Base-by-base conservation (phyloP, 2,329 filamentous ascomycete species). In the Venturiaceae sp. region DNA sequence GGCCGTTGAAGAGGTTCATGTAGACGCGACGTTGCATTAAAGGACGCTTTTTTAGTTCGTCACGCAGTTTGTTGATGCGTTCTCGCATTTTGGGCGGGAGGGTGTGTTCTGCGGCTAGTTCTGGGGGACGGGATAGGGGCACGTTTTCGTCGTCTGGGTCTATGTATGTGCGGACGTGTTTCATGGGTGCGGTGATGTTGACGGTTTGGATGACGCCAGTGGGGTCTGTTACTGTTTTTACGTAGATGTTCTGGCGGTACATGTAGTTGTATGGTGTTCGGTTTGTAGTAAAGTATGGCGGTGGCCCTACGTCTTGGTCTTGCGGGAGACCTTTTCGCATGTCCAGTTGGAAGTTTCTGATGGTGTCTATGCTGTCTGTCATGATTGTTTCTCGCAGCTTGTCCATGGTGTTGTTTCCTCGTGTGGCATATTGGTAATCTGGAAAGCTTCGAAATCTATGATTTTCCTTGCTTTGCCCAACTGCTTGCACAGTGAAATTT, bases 11-110 rank as follows among this genome's bases (percentile, higher is more conserved):
- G 9, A 33, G 72, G 32, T 96, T 77, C 56, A 82, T 80, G 71
- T 96, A 96, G 2, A 87, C 87, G 21, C 92, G 84, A 0, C 92
- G 83, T 3, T 92, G 96, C 84, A 92, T 95, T 50, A 96, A 83
- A 0, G 92, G 91, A 0, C 92, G 82, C 57, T 86, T 75, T 3
- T 84, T 77, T 66, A 97, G 85, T 5, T 90, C 80, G 0, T 77
- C 72, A 58, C 81, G 75, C 46, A 96, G 76, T 39, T 82, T 77
- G 2, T 74, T 75, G 63, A 95, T 82, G 23, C 90, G 79, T 26
- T 81, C 76, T 58, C 81, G 82, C 57, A 92, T 79, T 33, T 82
- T 76, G 1, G 78, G 74, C 62, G 88, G 75, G 46, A 79, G 72
- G 5, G 70, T 71, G 3, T 71, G 68, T 58, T 82, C 74, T 7